Conservation (phyloP, 208 protist genomes). For the Acanthamoeba culbertsoni region DNA sequence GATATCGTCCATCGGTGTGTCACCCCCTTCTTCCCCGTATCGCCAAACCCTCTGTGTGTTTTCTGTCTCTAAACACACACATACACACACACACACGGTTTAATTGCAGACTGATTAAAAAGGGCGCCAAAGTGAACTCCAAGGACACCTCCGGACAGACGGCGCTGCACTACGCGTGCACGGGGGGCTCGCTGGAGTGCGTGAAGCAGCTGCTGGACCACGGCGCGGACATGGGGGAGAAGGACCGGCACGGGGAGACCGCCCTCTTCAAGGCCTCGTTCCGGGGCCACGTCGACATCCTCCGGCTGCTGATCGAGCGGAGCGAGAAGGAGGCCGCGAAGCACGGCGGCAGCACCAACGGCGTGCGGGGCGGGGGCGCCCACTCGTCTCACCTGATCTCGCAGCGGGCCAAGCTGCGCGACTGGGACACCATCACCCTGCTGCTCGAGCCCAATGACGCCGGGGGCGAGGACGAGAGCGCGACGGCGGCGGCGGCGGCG, state of each 20-base stretch:
- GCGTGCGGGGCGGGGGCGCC: neutral
- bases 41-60: neutral
- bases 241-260: constrained; percentile 50
- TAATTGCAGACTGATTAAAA: neutral
- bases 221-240: neutral
- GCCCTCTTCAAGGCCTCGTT: constrained; percentile 35
- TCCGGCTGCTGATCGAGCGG: neutral
- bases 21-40: neutral
- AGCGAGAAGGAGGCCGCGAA: neutral
- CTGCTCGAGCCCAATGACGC: neutral
- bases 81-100: neutral
- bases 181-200: constrained; percentile 10
- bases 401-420: neutral
- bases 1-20: neutral
- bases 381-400: neutral
- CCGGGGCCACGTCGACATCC: constrained; percentile 23
- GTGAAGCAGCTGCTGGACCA: neutral
- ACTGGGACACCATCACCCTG: constrained; percentile 48
- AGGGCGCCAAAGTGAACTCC: neutral
- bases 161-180: constrained; percentile 14
- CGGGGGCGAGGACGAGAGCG: neutral
- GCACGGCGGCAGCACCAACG: neutral
- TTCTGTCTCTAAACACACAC: no score
- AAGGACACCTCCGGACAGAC: constrained; percentile 35
- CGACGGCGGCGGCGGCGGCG: neutral